Base-by-base conservation (phyloP, 352 stramenopile genomes). In the Achlya hypogyna region DNA sequence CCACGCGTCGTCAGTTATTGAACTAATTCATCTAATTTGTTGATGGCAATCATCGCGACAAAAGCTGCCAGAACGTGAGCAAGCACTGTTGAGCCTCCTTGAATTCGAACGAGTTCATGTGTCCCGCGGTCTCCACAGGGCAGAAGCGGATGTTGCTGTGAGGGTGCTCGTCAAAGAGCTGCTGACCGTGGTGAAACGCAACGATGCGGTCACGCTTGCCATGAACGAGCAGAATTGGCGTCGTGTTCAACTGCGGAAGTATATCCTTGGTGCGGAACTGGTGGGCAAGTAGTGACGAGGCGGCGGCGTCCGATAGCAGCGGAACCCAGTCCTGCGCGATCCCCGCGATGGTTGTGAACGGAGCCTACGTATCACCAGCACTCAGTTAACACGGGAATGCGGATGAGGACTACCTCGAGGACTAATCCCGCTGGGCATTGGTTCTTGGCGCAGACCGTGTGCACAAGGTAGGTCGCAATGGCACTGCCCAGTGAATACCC, bases 211-310 rank as follows among this genome's bases (percentile, higher is more conserved):
- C 59, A 6, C 38, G 23, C 23, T 27, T 58, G 27, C 59, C 59
- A 40, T 66, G 59, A 10, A 66, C 59, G 47, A 66, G 47, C 18
- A 66, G 27, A 25, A 66, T 54, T 5, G 59, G 59, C 6, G 49
- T 56, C 49, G 49, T n/a, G 31, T 56, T 56, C 29, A 66, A 35
- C 6, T 35, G 25, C 1, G 28, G 29, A 18, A 66, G 47, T 14
- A 66, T 62, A n/a, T 53, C 59, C 28, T 66, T 38, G 25, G 59
- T 66, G 14, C 29, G 59, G 22, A 66, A 66, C 14, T 59, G 59
- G 32, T 66, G 59, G 28, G 47, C 20, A 12, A 66, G 25, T 5
- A 10, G 22, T 8, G 59, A 29, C 20, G 59, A 54, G 4, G 56
- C 27, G 22, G 47, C 56, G 59, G 28, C 32, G 25, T 56, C 49